Base-by-base conservation (phyloP, 2,329 filamentous ascomycete genomes). In the Chaetomium olivaceum region DNA sequence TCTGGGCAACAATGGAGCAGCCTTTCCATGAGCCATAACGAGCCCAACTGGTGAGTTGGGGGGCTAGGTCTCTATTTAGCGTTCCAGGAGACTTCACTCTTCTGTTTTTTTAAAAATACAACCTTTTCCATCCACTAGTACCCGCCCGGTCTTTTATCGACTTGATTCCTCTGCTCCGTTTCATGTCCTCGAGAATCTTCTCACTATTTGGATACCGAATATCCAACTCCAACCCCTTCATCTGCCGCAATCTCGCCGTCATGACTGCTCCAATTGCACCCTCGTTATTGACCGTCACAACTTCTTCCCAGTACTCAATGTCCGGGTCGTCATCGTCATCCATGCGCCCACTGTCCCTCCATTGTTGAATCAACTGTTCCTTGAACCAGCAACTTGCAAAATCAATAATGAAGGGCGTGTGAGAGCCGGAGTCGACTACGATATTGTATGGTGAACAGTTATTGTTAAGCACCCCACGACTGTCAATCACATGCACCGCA, bases 341-440 rank as follows among this genome's bases (percentile, higher is more conserved):
- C 23, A 23, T 16, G 2, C 19, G 16, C 46, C 58, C 58, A 36
- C 1, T 25, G 2, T 60, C 58, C 21, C 9, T 21, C 58, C 46
- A 52, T n/a, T 6, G n/a, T 21, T 19, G 16, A 25, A 60, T 27
- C 29, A 60, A 12, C 48, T 19, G 36, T 19, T 51, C 58, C 29
- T 52, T 51, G 19, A 60, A 52, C 12, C 7, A 2, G 23, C 58
- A 52, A 7, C 51, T n/a, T 31, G 46, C 46, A 52, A 60, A 33
- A 48, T 60, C 46, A 21, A 52, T 23, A 46, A 60, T 52, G n/a
- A 51, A 60, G 29, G 58, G 58, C 29, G n/a, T 52, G 5, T 60
- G 58, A 16, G n/a, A 8, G 48, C 14, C 29, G 3, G 4, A 9
- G 27, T 60, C 11, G 7, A 52, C 58, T 2, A 60, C n/a, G 4